Evolutionary conservation across 1,284 basidiomycete genomes (phyloP).

Genomic region (Sporisorium exsertum): DNA sequence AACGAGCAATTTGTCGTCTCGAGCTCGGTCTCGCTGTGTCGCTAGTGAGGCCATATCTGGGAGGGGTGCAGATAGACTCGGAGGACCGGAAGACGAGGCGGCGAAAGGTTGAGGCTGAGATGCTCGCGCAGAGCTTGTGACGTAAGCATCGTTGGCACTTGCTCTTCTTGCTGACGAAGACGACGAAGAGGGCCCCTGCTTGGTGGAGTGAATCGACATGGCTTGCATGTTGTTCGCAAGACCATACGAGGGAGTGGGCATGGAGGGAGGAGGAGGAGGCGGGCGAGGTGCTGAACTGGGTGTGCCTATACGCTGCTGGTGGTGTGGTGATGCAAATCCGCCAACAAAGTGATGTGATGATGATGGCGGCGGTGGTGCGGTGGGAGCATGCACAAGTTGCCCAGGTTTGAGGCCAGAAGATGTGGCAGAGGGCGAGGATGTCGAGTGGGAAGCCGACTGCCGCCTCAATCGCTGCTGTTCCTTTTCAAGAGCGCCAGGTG

Average conservation of each 20-base stretch:
- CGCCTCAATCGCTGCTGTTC: constrained; percentile 43
- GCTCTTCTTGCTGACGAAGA: constrained; percentile 13
- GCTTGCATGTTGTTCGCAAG: constrained; percentile 29
- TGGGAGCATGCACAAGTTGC: constrained; percentile 43
- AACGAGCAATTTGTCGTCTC: constrained; percentile 76
- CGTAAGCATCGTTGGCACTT: constrained; percentile 21
- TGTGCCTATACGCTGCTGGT: constrained; percentile 6
- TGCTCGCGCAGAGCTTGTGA: neutral
- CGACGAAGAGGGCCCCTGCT: constrained; percentile 5
- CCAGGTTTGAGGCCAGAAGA: constrained; percentile 31
- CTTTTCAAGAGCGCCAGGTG: constrained; percentile 42
- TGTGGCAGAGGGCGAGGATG: constrained; percentile 13
- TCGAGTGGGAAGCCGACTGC: constrained; percentile 26
- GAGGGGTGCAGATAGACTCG: constrained; percentile 53
- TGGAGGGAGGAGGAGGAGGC: constrained; percentile 17
- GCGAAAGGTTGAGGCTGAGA: constrained; percentile 4
- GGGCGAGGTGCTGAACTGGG: constrained; percentile 9
- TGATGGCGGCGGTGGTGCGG: constrained; percentile 22
- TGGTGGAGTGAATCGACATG: constrained; percentile 12
- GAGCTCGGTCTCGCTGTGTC: constrained; percentile 45
- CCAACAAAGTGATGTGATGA: constrained; percentile 20
- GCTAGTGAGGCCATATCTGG: constrained; percentile 60
- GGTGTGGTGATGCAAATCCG: constrained; percentile 22
- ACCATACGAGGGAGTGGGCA: constrained; percentile 21
- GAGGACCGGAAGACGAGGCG: constrained; percentile 15